phyloP scores from a whole-genome alignment of 1,139 yeast species.

The Protomyces macrosporus region DNA sequence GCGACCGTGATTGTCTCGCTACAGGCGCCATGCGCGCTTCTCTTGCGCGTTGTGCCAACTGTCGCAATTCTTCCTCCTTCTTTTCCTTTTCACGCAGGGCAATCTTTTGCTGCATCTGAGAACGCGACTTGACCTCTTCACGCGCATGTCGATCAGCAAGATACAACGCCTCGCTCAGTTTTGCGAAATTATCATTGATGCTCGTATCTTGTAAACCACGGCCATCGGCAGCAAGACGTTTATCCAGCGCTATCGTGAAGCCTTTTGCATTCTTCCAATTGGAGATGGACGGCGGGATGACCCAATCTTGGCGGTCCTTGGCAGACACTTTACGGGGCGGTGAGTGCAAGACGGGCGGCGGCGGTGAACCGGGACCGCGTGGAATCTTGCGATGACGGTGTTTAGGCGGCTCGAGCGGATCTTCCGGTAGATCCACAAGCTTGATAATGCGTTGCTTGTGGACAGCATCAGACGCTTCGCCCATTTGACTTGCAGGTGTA shows the following conservation, averaged over 20 bases:
- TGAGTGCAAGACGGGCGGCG: constrained; percentile 50
- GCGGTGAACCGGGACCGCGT: constrained; percentile 51
- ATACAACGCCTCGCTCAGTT: constrained; percentile 66
- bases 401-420: constrained; percentile 82
- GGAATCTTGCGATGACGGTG: constrained; percentile 72
- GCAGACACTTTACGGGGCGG: constrained; percentile 57
- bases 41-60: constrained; percentile 57
- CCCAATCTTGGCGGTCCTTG: constrained; percentile 78
- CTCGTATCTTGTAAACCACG: constrained; percentile 41
- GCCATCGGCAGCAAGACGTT: constrained; percentile 62
- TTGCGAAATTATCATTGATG: constrained; percentile 58
- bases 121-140: constrained; percentile 58
- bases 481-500: constrained; percentile 46
- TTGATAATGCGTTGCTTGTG: constrained; percentile 46
- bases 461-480: constrained; percentile 34
- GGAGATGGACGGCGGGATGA: constrained; percentile 84
- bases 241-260: constrained; percentile 74
- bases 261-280: constrained; percentile 97
- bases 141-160: constrained; percentile 70
- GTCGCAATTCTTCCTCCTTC: constrained; percentile 55
- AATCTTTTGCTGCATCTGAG: constrained; percentile 51
- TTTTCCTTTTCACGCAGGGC: constrained; percentile 54
- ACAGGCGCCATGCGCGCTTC: constrained; percentile 35
- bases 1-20: background rate
- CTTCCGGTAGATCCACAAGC: constrained; percentile 58